Percentiles rank a stretch among this genome's conserved stretches.
Evolutionary conservation across 345 rosid genomes (phyloP).

Genomic region (Boechera retrofracta): DNA sequence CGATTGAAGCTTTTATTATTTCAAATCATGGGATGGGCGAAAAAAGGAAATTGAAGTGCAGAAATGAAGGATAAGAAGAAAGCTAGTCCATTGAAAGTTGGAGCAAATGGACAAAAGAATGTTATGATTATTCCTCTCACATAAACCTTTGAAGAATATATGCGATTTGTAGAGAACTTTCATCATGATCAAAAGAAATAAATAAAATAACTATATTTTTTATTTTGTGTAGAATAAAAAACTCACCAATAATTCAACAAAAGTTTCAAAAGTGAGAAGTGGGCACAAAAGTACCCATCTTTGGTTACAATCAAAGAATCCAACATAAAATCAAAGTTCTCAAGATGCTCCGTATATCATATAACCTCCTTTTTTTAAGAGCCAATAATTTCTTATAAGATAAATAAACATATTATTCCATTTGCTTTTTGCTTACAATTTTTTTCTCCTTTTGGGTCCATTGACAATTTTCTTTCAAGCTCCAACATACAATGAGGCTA

Average conservation of each 20-base stretch:
- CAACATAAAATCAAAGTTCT: slow-evolving; percentile 45
- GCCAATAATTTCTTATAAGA: slow-evolving; percentile 37
- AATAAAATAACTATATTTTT: not conserved
- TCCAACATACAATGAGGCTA: slow-evolving; percentile 49
- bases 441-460: slow-evolving; percentile 40
- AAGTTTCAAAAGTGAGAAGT: slow-evolving; percentile 46
- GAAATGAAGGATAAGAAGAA: slow-evolving; percentile 39
- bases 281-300: slow-evolving; percentile 46
- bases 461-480: slow-evolving; percentile 38
- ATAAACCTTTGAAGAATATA: slow-evolving; percentile 42
- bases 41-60: slow-evolving; percentile 26
- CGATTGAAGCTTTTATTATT: not conserved
- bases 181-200: slow-evolving; percentile 38
- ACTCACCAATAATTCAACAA: slow-evolving; percentile 43
- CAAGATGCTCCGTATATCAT: slow-evolving; percentile 45
- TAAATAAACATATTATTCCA: slow-evolving; percentile 34
- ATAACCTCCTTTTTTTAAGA: slow-evolving; percentile 34
- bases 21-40: slow-evolving; percentile 32
- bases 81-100: slow-evolving; percentile 48
- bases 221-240: not conserved
- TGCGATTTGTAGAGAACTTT: slow-evolving; percentile 35
- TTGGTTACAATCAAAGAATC: slow-evolving; percentile 50
- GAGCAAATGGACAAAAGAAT: slow-evolving; percentile 41
- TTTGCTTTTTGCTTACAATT: slow-evolving; percentile 29
- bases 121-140: slow-evolving; percentile 43